Percentiles rank a stretch among this genome's conserved stretches.
Conservation (phyloP, 2,329 filamentous ascomycete species). For the Cytospora piceae region DNA sequence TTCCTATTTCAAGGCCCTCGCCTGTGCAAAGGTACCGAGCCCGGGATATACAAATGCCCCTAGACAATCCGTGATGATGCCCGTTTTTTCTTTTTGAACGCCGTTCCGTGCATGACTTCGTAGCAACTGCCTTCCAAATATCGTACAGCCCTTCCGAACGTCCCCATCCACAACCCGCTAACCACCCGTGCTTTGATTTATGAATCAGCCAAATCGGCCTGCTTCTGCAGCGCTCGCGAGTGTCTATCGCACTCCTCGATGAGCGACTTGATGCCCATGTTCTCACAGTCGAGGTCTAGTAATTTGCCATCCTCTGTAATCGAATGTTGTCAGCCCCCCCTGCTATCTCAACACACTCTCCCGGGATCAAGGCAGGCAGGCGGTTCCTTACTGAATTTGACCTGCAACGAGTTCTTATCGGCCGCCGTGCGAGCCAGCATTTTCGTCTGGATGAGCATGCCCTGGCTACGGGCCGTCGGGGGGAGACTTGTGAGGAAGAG, state of each 20-base stretch:
- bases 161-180: background rate
- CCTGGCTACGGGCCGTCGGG: slow-evolving; percentile 71
- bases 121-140: slow-evolving; percentile 4
- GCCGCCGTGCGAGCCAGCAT: slow-evolving; percentile 72
- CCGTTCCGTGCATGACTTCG: slow-evolving; percentile 25
- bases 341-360: no score
- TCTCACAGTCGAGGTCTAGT: slow-evolving; percentile 78
- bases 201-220: slow-evolving; percentile 71
- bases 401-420: slow-evolving; percentile 67
- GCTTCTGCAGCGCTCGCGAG: slow-evolving; percentile 78
- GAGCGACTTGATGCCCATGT: slow-evolving; percentile 82
- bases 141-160: background rate
- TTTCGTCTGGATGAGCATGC: slow-evolving; percentile 77
- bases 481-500: slow-evolving; percentile 87
- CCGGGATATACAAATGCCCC: background rate
- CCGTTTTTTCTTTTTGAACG: slow-evolving; percentile 8
- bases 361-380: slow-evolving; percentile 8
- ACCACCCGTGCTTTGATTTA: background rate
- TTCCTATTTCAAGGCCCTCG: background rate
- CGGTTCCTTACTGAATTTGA: slow-evolving; percentile 80
- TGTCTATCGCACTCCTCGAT: slow-evolving; percentile 89
- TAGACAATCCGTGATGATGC: background rate
- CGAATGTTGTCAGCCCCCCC: background rate
- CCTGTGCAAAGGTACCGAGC: background rate
- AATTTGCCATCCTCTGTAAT: slow-evolving; percentile 91